phyloP scores from a whole-genome alignment of 2,329 filamentous ascomycete species.

The Penicillium sp. region DNA sequence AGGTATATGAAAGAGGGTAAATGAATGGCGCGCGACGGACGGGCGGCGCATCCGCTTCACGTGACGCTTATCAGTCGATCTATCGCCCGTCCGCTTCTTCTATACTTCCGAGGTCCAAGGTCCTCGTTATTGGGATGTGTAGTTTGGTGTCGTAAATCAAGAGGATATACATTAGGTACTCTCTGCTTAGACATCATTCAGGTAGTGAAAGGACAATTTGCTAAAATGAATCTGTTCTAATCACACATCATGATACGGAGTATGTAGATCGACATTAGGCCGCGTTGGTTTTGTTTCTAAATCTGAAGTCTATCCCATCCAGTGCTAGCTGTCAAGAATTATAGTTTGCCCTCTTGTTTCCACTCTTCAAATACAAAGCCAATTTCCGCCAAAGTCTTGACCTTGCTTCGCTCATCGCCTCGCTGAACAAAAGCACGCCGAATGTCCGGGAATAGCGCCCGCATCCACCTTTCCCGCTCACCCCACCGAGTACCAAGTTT shows the following conservation, averaged over 20 bases:
- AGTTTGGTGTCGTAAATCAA: too few species aligned
- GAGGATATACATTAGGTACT: too few species aligned
- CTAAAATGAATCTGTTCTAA: too few species aligned
- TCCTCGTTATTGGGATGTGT: neutral
- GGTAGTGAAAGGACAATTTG: too few species aligned
- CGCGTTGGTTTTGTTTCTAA: neutral
- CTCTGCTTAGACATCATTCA: too few species aligned
- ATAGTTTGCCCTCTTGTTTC: constrained; percentile 23
- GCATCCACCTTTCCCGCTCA: constrained; percentile 69
- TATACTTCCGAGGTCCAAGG: neutral
- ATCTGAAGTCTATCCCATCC: neutral
- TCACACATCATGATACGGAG: too few species aligned
- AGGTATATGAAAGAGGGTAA: constrained; percentile 17
- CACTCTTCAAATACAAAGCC: constrained; percentile 62
- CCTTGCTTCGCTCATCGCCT: constrained; percentile 58
- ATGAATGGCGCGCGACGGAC: constrained; percentile 13
- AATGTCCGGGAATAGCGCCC: constrained; percentile 67
- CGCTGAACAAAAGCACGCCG: constrained; percentile 69
- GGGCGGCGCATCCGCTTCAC: constrained; percentile 31
- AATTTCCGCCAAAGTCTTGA: constrained; percentile 69
- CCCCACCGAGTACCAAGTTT: constrained; percentile 74
- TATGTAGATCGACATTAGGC: too few species aligned
- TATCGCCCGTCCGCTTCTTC: neutral
- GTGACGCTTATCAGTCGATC: constrained; percentile 29
- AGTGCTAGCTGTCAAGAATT: neutral